A percentile compares a stretch with the other conserved stretches of the same genome.
Conservation (phyloP, 495 filamentous ascomycete genomes). For the Beverwykella pulmonaria region DNA sequence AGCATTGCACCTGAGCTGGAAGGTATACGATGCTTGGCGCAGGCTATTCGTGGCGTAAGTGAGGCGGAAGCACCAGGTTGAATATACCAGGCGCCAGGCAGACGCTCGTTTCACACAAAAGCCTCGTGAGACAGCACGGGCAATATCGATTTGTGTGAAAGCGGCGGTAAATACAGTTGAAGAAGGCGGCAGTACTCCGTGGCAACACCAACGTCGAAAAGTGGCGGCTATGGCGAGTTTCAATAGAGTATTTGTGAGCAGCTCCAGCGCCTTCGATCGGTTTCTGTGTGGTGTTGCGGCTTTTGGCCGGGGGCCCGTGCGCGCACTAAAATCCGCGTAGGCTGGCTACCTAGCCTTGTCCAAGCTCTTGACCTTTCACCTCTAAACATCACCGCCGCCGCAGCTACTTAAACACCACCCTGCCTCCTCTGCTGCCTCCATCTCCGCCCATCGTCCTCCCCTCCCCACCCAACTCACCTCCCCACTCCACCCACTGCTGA, state of each 20-base stretch:
- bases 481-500: not conserved
- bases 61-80: slow-evolving; percentile 10
- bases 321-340: not conserved
- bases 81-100: slow-evolving; percentile 26
- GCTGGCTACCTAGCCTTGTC: slow-evolving; percentile 18
- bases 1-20: not conserved
- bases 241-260: slow-evolving; percentile 31
- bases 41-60: slow-evolving; percentile 17
- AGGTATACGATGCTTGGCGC: slow-evolving; percentile 13
- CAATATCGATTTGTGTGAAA: not conserved
- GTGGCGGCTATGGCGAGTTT: not conserved
- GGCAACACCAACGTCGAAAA: not conserved
- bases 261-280: not conserved
- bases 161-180: not conserved
- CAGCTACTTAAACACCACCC: slow-evolving; percentile 24
- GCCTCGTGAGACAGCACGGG: slow-evolving; percentile 1
- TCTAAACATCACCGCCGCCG: slow-evolving; percentile 29
- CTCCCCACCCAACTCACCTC: slow-evolving; percentile 5
- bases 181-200: not conserved
- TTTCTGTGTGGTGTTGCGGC: slow-evolving; percentile 31
- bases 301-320: slow-evolving; percentile 17
- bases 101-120: slow-evolving; percentile 7
- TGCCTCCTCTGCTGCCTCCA: slow-evolving; percentile 20
- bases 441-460: slow-evolving; percentile 11
- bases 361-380: not conserved